Evolutionary conservation across 345 rosid genomes (phyloP).

Genomic region (Pugionium dolabratum): DNA sequence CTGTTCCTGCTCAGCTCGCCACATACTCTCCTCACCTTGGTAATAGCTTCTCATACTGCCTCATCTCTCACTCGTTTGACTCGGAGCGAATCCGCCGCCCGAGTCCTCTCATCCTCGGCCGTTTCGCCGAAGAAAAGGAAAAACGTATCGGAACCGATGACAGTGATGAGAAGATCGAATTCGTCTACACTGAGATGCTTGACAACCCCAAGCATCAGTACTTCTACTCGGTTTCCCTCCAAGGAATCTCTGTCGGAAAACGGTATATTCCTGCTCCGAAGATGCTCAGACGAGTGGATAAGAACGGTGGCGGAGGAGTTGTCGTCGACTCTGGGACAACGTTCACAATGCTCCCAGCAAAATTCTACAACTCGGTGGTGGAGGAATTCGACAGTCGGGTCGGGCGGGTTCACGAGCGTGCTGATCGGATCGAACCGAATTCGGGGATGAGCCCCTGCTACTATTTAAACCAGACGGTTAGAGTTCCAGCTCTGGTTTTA

Average conservation of each 20-base stretch:
- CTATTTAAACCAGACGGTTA: slow-evolving; percentile 46
- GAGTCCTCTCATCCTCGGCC: slow-evolving; percentile 92
- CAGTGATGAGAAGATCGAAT: slow-evolving; percentile 19
- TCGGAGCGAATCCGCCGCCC: slow-evolving; percentile 61
- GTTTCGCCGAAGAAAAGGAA: slow-evolving; percentile 51
- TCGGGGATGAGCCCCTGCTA: slow-evolving; percentile 84
- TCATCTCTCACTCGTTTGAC: slow-evolving; percentile 86
- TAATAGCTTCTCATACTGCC: slow-evolving; percentile 79
- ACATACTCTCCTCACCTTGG: slow-evolving; percentile 67
- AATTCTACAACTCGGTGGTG: slow-evolving; percentile 59
- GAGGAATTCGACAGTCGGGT: slow-evolving; percentile 28
- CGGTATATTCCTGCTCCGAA: slow-evolving; percentile 66
- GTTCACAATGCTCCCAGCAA: slow-evolving; percentile 85
- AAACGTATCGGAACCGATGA: slow-evolving; percentile 24
- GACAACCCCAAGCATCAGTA: slow-evolving; percentile 83
- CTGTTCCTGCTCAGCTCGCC: slow-evolving; percentile 78
- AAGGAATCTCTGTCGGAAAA: slow-evolving; percentile 42
- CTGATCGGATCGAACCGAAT: slow-evolving; percentile 55
- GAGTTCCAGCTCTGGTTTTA: slow-evolving; percentile 56
- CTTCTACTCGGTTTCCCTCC: slow-evolving; percentile 76
- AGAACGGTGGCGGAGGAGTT: slow-evolving; percentile 71
- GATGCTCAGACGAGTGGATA: slow-evolving; percentile 54
- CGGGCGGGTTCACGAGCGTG: slow-evolving; percentile 58
- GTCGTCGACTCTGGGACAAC: slow-evolving; percentile 97
- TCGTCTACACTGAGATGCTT: slow-evolving; percentile 68